Percentiles rank a stretch among this genome's conserved stretches.
Conservation (phyloP, 140 eudicot species). For the Stevia rebaudiana region DNA sequence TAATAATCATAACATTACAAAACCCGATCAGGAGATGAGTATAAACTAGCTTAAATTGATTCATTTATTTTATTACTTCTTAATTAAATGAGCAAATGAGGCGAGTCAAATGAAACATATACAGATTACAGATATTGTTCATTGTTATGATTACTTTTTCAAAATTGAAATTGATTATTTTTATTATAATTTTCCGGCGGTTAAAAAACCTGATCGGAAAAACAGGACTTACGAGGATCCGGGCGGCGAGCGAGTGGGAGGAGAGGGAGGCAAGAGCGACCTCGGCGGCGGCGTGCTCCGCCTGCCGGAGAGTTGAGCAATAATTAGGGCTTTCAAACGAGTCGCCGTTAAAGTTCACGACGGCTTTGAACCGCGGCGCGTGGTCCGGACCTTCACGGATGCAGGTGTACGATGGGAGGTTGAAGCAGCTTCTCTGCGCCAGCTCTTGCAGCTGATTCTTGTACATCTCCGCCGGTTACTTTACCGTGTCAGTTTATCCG, state of each 20-base stretch:
- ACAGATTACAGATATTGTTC: too few relatives aligned
- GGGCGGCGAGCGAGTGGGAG: conserved; percentile 76
- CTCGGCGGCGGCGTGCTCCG: conserved; percentile 94
- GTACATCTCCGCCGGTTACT: conserved; percentile 38
- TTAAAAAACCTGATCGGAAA: background rate
- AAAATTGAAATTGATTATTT: too few relatives aligned
- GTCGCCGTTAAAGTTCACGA: conserved; percentile 80
- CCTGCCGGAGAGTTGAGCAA: conserved; percentile 80
- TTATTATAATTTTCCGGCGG: background rate
- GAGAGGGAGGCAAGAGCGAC: conserved; percentile 76
- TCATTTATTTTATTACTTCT: too few relatives aligned
- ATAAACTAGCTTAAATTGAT: conserved; percentile 8
- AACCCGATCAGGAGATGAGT: too few relatives aligned
- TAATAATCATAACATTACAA: too few relatives aligned
- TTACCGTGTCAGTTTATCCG: background rate
- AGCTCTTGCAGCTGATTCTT: conserved; percentile 94
- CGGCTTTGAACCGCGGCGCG: conserved; percentile 83
- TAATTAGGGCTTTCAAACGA: conserved; percentile 64
- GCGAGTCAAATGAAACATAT: too few relatives aligned
- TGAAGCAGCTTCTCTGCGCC: conserved; percentile 94
- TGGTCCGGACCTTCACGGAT: conserved; percentile 91
- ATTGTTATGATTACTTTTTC: too few relatives aligned
- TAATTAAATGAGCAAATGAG: too few relatives aligned
- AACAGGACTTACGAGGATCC: conserved; percentile 50
- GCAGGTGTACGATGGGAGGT: conserved; percentile 72